These are phyloP conservation scores for Leishmania tropica DNA, from an alignment of 208 protist genomes.

Conservation along the genomic window DNA sequence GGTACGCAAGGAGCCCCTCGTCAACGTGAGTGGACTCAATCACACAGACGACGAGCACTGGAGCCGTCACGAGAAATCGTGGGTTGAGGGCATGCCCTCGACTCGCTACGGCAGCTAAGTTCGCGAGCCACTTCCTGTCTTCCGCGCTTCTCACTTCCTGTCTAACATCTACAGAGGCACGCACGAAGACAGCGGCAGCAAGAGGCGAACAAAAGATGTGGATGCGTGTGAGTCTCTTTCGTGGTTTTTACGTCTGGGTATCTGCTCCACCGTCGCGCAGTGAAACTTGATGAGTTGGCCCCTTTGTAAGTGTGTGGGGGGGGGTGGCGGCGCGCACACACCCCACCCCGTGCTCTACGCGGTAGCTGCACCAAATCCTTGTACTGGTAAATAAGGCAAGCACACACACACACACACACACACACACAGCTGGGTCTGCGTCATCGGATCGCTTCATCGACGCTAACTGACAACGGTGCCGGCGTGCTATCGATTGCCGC, in stretches of 20 bases:
- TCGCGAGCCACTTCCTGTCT: background rate
- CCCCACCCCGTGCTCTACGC: background rate
- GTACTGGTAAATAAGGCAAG: background rate
- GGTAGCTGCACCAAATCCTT: background rate
- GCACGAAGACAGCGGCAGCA: too few relatives aligned
- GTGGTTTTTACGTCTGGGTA: background rate
- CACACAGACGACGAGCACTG: constrained; percentile 66
- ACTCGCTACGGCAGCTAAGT: constrained; percentile 36
- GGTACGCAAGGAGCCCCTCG: constrained; percentile 66
- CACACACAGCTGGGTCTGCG: too few relatives aligned
- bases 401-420: background rate
- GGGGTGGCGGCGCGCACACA: background rate
- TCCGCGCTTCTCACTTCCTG: background rate
- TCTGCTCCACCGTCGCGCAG: background rate
- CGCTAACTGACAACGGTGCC: background rate
- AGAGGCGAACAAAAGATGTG: too few relatives aligned
- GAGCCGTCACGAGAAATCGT: constrained; percentile 50
- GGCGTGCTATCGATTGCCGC: background rate
- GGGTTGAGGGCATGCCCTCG: constrained; percentile 63
- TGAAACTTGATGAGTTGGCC: background rate
- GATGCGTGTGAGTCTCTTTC: background rate
- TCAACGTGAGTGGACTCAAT: constrained; percentile 48
- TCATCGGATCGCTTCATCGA: background rate
- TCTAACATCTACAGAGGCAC: background rate
- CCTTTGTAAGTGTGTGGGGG: background rate